These are phyloP conservation scores for Sideroxylon spinosum DNA, from an alignment of 179 eudicot species.

Conservation along the genomic window DNA sequence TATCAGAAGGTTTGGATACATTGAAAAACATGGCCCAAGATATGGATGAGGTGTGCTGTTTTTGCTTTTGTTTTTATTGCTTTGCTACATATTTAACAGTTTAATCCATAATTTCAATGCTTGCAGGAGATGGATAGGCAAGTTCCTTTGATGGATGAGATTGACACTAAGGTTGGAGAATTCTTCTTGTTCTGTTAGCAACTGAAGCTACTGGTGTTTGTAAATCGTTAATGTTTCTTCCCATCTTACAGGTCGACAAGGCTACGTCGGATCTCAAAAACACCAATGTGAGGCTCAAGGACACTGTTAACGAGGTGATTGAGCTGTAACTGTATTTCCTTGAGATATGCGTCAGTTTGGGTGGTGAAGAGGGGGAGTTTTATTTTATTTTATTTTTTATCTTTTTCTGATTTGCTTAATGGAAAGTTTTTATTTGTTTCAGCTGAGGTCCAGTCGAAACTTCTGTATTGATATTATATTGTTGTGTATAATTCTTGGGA, in stretches of 20 bases:
- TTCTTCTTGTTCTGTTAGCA: not conserved
- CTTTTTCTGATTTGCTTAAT: not conserved
- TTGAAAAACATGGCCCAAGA: constrained; percentile 94
- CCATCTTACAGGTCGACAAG: constrained; percentile 62
- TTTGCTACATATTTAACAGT: not conserved
- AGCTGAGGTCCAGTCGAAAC: constrained; percentile 85
- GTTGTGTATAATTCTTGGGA: constrained; percentile 78
- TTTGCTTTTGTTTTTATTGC: constrained; percentile 12
- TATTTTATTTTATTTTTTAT: too few relatives aligned
- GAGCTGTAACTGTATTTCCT: not conserved
- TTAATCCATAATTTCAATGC: not conserved
- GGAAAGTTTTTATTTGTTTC: constrained; percentile 22
- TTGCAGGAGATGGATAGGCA: constrained; percentile 92
- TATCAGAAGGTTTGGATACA: constrained; percentile 94
- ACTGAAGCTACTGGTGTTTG: constrained; percentile 3
- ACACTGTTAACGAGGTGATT: constrained; percentile 81
- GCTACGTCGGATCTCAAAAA: constrained; percentile 87
- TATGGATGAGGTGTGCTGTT: constrained; percentile 82
- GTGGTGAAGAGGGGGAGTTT: not conserved
- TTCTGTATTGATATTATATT: constrained; percentile 83
- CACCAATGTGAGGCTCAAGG: constrained; percentile 85
- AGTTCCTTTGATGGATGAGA: constrained; percentile 99
- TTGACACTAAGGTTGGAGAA: constrained; percentile 73
- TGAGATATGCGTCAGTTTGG: not conserved
- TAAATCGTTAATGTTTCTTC: not conserved